Percentiles rank a stretch among this genome's conserved stretches.
These are phyloP conservation scores for Nissolia schottii DNA, from an alignment of 306 rosid genomes.

Conservation along the genomic window DNA sequence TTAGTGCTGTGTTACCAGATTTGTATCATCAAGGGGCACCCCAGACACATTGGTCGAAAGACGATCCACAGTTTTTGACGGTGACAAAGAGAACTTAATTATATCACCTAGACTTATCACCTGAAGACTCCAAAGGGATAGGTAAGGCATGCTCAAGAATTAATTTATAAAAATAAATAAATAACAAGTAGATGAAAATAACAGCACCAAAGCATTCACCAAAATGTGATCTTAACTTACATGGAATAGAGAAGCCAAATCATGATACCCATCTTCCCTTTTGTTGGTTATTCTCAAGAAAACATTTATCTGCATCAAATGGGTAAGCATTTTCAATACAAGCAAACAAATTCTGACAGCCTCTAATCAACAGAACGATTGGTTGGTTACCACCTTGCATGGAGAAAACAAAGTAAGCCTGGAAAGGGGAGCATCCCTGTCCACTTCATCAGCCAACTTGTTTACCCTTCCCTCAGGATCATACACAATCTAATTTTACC, in stretches of 20 bases:
- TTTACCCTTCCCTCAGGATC: conserved; percentile 79
- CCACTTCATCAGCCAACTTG: conserved; percentile 74
- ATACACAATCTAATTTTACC: conserved; percentile 61
- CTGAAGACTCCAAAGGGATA: conserved; percentile 34
- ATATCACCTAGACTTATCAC: conserved; percentile 92
- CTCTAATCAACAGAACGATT: conserved; percentile 14
- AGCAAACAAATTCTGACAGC: conserved; percentile 10
- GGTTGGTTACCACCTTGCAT: conserved; percentile 82
- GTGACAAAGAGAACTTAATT: conserved; percentile 86
- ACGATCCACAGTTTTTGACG: conserved; percentile 65
- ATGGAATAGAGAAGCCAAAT: conserved; percentile 94
- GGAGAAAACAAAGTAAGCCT: conserved; percentile 92
- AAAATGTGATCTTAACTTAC: conserved; percentile 43
- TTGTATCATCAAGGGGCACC: conserved; percentile 86
- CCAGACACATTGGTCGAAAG: conserved; percentile 89
- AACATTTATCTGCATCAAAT: conserved; percentile 58
- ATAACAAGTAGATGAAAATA: not conserved
- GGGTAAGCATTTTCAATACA: conserved; percentile 1
- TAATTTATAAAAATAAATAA: not conserved
- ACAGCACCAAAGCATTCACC: conserved; percentile 9
- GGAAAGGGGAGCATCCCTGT: conserved; percentile 69
- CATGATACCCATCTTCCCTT: conserved; percentile 97
- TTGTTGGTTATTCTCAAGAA: conserved; percentile 88
- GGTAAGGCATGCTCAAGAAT: conserved; percentile 4
- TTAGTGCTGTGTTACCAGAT: conserved; percentile 53